Conservation (phyloP, 2,329 filamentous ascomycete genomes). For the Ilyonectria sp. region DNA sequence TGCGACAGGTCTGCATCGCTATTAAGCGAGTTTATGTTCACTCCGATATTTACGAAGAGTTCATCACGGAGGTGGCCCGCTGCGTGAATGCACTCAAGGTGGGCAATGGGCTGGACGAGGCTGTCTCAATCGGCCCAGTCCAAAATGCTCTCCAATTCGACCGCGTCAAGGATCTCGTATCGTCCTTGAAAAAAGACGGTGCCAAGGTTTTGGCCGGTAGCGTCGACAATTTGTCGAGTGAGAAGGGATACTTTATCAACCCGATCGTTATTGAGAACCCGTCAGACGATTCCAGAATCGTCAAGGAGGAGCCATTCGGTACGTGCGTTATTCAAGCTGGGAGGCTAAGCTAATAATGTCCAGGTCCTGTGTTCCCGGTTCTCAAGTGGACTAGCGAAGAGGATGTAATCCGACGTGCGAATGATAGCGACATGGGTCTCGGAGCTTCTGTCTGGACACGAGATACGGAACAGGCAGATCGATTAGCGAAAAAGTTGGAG, state of each 20-base stretch:
- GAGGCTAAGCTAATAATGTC: neutral
- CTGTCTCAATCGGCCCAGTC: slow-evolving; percentile 64
- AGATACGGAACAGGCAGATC: slow-evolving; percentile 63
- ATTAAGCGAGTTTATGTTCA: slow-evolving; percentile 72
- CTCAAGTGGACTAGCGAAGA: slow-evolving; percentile 71
- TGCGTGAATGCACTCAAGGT: slow-evolving; percentile 62
- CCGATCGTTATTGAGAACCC: slow-evolving; percentile 40
- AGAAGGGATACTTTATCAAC: slow-evolving; percentile 40
- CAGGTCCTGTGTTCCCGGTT: slow-evolving; percentile 68
- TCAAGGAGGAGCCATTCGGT: slow-evolving; percentile 65
- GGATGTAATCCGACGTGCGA: slow-evolving; percentile 69
- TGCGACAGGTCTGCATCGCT: slow-evolving; percentile 51
- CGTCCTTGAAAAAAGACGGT: slow-evolving; percentile 2
- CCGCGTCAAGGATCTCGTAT: slow-evolving; percentile 16
- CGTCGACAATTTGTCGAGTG: neutral
- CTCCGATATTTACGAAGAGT: slow-evolving; percentile 68
- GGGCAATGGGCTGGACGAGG: slow-evolving; percentile 59
- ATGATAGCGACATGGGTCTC: slow-evolving; percentile 65
- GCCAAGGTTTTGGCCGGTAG: slow-evolving; percentile 3
- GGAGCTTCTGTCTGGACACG: slow-evolving; percentile 70
- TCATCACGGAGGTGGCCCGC: slow-evolving; percentile 58
- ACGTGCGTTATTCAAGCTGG: neutral
- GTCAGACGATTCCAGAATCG: slow-evolving; percentile 65
- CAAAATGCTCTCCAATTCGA: slow-evolving; percentile 72
- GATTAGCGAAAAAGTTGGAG: slow-evolving; percentile 67